These are phyloP conservation scores for Cercis canadensis DNA, from an alignment of 306 rosid species.

Conservation along the genomic window DNA sequence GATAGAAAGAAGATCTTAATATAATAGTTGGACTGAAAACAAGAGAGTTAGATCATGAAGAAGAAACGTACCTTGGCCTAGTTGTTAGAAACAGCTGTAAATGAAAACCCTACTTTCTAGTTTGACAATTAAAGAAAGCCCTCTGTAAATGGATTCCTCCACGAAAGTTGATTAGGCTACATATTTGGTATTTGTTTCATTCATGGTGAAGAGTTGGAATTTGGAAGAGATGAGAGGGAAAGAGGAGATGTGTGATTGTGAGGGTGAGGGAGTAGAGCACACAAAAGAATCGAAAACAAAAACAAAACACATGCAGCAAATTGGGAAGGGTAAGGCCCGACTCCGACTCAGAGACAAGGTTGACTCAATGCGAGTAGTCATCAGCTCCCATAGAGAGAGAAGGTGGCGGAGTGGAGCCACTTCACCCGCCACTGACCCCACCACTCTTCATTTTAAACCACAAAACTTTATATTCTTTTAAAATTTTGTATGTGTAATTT, in stretches of 20 bases:
- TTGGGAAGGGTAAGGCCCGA: not conserved
- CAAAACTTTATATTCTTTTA: too few relatives aligned
- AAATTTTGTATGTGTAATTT: too few relatives aligned
- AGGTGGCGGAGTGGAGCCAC: slow-evolving; percentile 29
- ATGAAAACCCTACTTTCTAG: slow-evolving; percentile 32
- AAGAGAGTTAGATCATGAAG: slow-evolving; percentile 1
- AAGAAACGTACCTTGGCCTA: slow-evolving; percentile 31
- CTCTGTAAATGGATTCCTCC: not conserved
- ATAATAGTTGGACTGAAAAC: slow-evolving; percentile 4
- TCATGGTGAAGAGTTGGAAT: slow-evolving; percentile 42
- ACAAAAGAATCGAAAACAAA: too few relatives aligned
- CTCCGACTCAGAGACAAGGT: slow-evolving; percentile 33
- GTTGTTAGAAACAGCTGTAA: slow-evolving; percentile 3
- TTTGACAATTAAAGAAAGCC: slow-evolving; percentile 32
- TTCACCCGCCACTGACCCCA: slow-evolving; percentile 36
- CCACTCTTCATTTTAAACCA: too few relatives aligned
- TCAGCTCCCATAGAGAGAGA: too few relatives aligned
- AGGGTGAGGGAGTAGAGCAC: slow-evolving; percentile 26
- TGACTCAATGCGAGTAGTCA: slow-evolving; percentile 48
- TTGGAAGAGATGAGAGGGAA: not conserved
- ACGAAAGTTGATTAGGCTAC: slow-evolving; percentile 24
- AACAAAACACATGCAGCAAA: too few relatives aligned
- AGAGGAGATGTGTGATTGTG: not conserved
- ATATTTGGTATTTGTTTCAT: slow-evolving; percentile 21
- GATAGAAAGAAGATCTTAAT: too few relatives aligned